These are phyloP conservation scores for Pseudophaeomoniella oleicola DNA, from an alignment of 2,329 filamentous ascomycete species.

Conservation along the genomic window DNA sequence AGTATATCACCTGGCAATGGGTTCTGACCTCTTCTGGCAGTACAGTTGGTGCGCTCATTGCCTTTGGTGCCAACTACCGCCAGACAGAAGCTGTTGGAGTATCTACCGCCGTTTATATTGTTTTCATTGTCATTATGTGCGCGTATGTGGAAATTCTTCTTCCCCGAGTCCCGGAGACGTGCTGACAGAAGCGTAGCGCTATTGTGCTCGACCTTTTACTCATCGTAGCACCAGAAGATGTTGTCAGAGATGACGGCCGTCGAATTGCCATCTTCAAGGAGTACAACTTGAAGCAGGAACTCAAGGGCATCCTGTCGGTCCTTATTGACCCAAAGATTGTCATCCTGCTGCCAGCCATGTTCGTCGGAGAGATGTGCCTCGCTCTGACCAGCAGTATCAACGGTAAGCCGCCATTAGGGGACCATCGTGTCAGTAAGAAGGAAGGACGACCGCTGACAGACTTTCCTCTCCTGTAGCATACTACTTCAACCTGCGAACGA, in stretches of 20 bases:
- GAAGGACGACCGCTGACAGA: too few relatives aligned
- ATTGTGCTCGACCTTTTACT: not conserved
- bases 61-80: slow-evolving; percentile 9
- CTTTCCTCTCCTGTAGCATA: slow-evolving; percentile 6
- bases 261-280: slow-evolving; percentile 11
- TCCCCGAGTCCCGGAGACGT: slow-evolving; percentile 1
- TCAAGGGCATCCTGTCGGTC: slow-evolving; percentile 8
- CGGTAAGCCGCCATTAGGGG: too few relatives aligned
- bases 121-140: slow-evolving; percentile 10
- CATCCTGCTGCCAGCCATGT: too few relatives aligned
- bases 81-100: slow-evolving; percentile 8
- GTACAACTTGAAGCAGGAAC: slow-evolving; percentile 6
- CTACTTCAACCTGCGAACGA: slow-evolving; percentile 10
- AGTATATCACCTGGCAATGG: slow-evolving; percentile 10
- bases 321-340: too few relatives aligned
- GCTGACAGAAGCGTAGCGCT: not conserved
- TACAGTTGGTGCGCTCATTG: slow-evolving; percentile 8
- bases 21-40: slow-evolving; percentile 6
- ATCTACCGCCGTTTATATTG: slow-evolving; percentile 8
- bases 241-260: slow-evolving; percentile 11
- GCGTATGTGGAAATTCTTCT: slow-evolving; percentile 6
- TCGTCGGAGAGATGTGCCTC: too few relatives aligned
- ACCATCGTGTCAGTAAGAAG: too few relatives aligned
- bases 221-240: slow-evolving; percentile 8
- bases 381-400: too few relatives aligned